These are phyloP conservation scores for Neurospora discreta DNA, from an alignment of 495 filamentous ascomycete species.

Conservation along the genomic window DNA sequence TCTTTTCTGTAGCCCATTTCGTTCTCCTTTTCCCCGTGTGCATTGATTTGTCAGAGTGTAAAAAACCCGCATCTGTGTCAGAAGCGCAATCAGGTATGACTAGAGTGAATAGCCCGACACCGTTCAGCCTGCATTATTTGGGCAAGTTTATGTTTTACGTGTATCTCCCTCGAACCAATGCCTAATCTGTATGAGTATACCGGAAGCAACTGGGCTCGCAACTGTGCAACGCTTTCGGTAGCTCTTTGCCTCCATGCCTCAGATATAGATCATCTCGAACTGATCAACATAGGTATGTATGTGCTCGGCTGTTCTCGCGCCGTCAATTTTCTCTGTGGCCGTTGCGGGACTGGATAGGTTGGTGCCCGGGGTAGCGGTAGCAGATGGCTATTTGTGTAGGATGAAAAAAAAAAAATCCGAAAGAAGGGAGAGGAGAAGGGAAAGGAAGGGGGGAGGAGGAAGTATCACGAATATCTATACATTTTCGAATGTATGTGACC, in stretches of 20 bases:
- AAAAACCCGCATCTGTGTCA: background rate
- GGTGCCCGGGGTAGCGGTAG: constrained; percentile 13
- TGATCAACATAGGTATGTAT: background rate
- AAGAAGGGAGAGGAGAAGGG: too few species aligned
- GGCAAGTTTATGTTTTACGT: background rate
- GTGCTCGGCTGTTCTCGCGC: background rate
- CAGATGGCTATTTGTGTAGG: constrained; percentile 25
- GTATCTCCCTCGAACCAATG: background rate
- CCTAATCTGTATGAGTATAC: background rate
- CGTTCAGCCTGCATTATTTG: background rate
- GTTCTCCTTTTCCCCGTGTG: too few species aligned
- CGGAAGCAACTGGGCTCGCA: background rate
- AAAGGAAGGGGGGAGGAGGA: constrained; percentile 8
- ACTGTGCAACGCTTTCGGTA: background rate
- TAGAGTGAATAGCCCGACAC: background rate
- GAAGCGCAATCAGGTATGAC: background rate
- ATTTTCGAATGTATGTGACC: background rate
- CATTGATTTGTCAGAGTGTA: background rate
- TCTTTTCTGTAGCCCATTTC: too few species aligned
- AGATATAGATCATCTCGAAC: background rate
- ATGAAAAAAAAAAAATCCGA: constrained; percentile 8
- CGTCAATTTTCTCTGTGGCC: too few species aligned
- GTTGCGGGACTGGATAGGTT: constrained; percentile 20
- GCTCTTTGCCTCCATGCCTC: background rate
- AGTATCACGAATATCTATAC: constrained; percentile 29